A percentile compares a stretch with the other conserved stretches of the same genome.
These are phyloP conservation scores for Tirmania nivea DNA, from an alignment of 495 filamentous ascomycete genomes.

Conservation along the genomic window DNA sequence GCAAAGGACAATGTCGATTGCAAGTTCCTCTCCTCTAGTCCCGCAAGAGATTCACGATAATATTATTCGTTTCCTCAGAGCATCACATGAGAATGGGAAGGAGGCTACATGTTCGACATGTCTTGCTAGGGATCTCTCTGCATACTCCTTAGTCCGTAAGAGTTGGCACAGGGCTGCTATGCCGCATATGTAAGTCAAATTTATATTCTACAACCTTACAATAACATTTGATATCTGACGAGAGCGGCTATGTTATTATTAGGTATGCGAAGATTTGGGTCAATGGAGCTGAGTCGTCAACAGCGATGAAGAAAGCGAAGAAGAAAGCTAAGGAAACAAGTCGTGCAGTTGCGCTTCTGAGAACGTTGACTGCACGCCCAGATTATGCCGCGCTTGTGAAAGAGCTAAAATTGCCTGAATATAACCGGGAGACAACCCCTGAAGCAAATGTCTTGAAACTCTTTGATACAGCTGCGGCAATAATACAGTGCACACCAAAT, in stretches of 20 bases:
- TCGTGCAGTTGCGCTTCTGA: conserved; percentile 49
- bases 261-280: neutral
- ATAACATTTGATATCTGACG: no score
- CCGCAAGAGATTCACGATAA: neutral
- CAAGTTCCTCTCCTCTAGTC: neutral
- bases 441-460: conserved; percentile 35
- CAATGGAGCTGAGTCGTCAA: neutral
- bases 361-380: conserved; percentile 49
- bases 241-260: no score
- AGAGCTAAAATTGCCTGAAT: conserved; percentile 50
- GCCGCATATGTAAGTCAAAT: neutral
- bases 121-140: neutral
- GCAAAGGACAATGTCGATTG: neutral
- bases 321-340: conserved; percentile 13
- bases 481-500: conserved; percentile 75
- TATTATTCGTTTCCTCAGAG: neutral
- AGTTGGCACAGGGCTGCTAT: neutral
- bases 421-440: conserved; percentile 28
- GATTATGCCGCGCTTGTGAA: conserved; percentile 50
- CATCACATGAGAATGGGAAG: neutral
- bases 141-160: neutral
- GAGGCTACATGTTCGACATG: neutral
- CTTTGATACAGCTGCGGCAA: conserved; percentile 48
- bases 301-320: neutral
- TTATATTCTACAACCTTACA: neutral